phyloP scores from a whole-genome alignment of 1,139 yeast genomes.

The Geotrichum restrictum region DNA sequence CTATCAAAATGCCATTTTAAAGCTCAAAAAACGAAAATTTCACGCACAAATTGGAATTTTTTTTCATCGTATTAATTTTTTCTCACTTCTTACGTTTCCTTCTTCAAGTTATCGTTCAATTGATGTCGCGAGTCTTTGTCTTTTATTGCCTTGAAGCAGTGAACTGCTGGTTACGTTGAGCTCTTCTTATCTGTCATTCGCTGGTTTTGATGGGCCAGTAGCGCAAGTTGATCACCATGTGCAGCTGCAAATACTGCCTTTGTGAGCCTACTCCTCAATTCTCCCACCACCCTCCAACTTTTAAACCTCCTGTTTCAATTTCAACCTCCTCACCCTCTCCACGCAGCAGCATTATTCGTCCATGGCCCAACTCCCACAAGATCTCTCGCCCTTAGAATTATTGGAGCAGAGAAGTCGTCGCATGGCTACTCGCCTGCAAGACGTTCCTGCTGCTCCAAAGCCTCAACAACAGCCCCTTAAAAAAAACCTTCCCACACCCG shows the following conservation, averaged over 20 bases:
- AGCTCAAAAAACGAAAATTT: too few relatives aligned
- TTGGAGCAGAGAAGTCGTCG: conserved; percentile 33
- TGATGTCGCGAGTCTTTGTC: too few relatives aligned
- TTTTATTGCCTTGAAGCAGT: too few relatives aligned
- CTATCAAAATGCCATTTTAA: too few relatives aligned
- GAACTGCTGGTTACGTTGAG: too few relatives aligned
- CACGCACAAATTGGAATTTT: too few relatives aligned
- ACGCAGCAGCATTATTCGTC: not conserved
- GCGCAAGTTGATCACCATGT: not conserved
- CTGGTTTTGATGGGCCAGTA: too few relatives aligned
- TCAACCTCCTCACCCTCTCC: too few relatives aligned
- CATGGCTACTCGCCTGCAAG: conserved; percentile 28
- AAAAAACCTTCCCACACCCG: not conserved
- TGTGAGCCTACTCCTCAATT: not conserved
- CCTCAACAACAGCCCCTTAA: not conserved
- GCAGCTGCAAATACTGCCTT: not conserved
- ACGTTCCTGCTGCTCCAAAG: conserved; percentile 4
- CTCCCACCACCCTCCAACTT: not conserved
- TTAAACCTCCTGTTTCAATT: not conserved
- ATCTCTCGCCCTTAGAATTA: conserved; percentile 33
- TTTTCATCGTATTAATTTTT: too few relatives aligned
- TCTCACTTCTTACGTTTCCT: too few relatives aligned
- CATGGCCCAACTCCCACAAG: conserved; percentile 21
- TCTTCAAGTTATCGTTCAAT: too few relatives aligned
- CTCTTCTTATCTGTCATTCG: too few relatives aligned